These are phyloP conservation scores for Sarocladium kiliense DNA, from an alignment of 2,329 filamentous ascomycete genomes.

Conservation along the genomic window DNA sequence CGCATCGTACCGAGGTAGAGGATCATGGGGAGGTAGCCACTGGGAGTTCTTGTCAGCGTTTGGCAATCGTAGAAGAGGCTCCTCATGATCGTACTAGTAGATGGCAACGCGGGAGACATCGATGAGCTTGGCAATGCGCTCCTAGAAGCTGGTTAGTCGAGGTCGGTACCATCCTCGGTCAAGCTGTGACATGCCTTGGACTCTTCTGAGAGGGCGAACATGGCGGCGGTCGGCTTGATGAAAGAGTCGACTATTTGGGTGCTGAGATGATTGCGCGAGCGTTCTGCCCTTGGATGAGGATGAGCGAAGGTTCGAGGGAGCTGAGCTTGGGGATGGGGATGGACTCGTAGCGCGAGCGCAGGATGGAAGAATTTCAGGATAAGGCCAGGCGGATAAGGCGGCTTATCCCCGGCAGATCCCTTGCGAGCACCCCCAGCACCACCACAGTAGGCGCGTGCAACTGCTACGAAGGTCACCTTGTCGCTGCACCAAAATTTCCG, in stretches of 20 bases:
- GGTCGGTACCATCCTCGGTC: neutral
- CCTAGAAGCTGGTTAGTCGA: conserved; percentile 45
- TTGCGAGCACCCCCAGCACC: neutral
- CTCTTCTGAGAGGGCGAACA: conserved; percentile 82
- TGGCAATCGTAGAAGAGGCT: neutral
- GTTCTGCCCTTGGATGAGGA: neutral
- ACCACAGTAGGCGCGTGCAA: conserved; percentile 9
- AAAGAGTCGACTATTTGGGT: neutral
- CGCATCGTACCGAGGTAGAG: conserved; percentile 77
- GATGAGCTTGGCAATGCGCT: conserved; percentile 96
- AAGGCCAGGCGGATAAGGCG: conserved; percentile 13
- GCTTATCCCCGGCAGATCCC: conserved; percentile 25
- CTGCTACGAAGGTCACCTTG: neutral
- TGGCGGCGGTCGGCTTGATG: conserved; percentile 27
- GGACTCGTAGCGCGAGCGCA: neutral
- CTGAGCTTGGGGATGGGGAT: neutral
- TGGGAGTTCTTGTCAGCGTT: conserved; percentile 37
- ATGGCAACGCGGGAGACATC: conserved; percentile 90
- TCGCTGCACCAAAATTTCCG: conserved; percentile 17
- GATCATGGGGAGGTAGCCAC: conserved; percentile 94
- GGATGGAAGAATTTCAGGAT: conserved; percentile 8
- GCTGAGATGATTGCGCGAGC: neutral
- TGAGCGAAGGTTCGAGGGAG: neutral
- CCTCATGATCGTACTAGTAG: conserved; percentile 69
- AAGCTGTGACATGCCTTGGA: conserved; percentile 66